Base-by-base conservation (phyloP, 176 grass and related monocot genomes). In the Oryza punctata region DNA sequence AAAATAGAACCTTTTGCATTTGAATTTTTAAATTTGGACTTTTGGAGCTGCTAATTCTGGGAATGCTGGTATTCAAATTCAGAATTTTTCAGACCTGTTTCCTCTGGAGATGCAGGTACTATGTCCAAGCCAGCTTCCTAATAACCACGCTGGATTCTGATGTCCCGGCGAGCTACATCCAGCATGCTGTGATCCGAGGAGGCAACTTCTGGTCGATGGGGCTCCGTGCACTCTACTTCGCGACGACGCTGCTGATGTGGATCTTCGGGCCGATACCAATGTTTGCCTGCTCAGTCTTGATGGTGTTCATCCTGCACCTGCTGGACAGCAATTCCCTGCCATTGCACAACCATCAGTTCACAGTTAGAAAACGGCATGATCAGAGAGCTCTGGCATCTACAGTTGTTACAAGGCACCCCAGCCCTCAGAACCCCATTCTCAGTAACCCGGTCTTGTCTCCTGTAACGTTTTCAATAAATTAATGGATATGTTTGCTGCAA, bases 161-260 rank as follows among this genome's bases (percentile, higher is more conserved):
- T 66, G 77, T 99, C 27, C 96, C 96, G 0, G 89, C 92, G 0
- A 84, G 70, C 66, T 96, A 96, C n/a, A 75, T 99, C 49, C 83
- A 99, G 71, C 94, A 83, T 1, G 89, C 96, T 0, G 61, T 96
- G 45, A 94, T 99, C 79, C 75, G 91, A 12, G 96, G 93, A 0
- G 91, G 93, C 30, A 88, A 96, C 78, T 99, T 99, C 80, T 99
- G 96, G 93, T 90, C 93, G 0, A 87, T 88, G 87, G 96, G 96
- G 0, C 88, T 99, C 11, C 76, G 93, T 15, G 89, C 96, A 2
- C 87, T 99, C 72, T 96, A 99, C 85, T 92, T 99, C 0, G 93
- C 93, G 1, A 99, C 96, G 0, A 89, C 93, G 1, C 79, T 99
- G 87, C 85, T 99, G 46, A 92, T 96, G 65, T 99, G 96, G 96